Evolutionary conservation across 176 grass and related monocot genomes (phyloP).

Genomic region (Thalia dealbata): DNA sequence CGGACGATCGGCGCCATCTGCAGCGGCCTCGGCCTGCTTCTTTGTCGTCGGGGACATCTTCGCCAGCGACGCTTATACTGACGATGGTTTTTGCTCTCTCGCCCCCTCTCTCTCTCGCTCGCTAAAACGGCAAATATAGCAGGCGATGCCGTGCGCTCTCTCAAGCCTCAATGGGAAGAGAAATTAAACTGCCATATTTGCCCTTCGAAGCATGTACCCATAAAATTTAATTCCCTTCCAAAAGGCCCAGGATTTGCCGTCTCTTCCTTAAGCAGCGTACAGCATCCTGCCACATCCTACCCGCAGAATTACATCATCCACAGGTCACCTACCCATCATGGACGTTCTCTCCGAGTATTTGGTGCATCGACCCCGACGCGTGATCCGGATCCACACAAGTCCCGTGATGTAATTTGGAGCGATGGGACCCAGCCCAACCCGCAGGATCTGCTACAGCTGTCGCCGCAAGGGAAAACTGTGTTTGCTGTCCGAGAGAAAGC

Average conservation of each 20-base stretch:
- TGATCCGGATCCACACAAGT: background rate
- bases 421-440: background rate
- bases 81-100: background rate
- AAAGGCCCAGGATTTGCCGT: too few species aligned
- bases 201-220: too few species aligned
- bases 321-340: too few species aligned
- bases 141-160: background rate
- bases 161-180: too few species aligned
- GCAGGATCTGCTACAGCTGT: background rate
- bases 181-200: too few species aligned
- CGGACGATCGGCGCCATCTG: too few species aligned
- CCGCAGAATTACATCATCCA: too few species aligned
- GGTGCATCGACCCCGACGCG: background rate
- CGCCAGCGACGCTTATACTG: background rate
- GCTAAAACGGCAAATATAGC: background rate
- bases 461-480: background rate
- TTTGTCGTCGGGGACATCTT: constrained; percentile 9
- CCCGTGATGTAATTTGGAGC: background rate
- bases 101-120: background rate
- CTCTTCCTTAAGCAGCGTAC: too few species aligned
- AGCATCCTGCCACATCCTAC: too few species aligned
- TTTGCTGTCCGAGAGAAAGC: too few species aligned
- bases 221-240: too few species aligned
- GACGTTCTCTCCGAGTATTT: too few species aligned
- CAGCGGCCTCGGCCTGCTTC: background rate